phyloP scores from a whole-genome alignment of 1,139 yeast genomes.

The Suhomyces terraborum region DNA sequence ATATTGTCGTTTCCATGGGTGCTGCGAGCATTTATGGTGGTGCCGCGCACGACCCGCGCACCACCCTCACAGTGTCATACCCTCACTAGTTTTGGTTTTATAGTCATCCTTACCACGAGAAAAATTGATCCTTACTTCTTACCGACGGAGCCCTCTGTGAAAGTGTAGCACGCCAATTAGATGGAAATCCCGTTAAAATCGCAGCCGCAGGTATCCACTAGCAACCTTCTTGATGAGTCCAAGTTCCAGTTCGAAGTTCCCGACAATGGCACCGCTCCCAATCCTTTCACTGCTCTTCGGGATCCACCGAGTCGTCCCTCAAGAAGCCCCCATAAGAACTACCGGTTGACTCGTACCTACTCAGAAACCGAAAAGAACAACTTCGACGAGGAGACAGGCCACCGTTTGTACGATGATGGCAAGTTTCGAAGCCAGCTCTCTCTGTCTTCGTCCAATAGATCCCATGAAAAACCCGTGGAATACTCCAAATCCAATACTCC shows the following conservation, averaged over 20 bases:
- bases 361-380: slow-evolving; percentile 59
- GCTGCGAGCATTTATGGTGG: too few relatives aligned
- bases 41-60: neutral
- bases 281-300: slow-evolving; percentile 6
- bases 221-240: slow-evolving; percentile 34
- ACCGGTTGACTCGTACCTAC: slow-evolving; percentile 45
- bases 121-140: slow-evolving; percentile 8
- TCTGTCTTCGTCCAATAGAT: slow-evolving; percentile 15
- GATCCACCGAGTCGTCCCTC: slow-evolving; percentile 5
- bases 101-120: slow-evolving; percentile 10
- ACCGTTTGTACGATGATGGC: slow-evolving; percentile 52
- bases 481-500: slow-evolving; percentile 9
- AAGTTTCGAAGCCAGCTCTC: slow-evolving; percentile 37
- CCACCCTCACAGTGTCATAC: slow-evolving; percentile 2
- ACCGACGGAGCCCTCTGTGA: neutral
- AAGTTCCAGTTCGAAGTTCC: slow-evolving; percentile 20
- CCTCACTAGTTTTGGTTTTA: slow-evolving; percentile 1
- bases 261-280: neutral
- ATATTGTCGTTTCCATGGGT: too few relatives aligned
- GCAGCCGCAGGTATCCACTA: slow-evolving; percentile 45
- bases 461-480: neutral
- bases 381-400: slow-evolving; percentile 54
- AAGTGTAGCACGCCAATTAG: slow-evolving; percentile 4
- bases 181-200: slow-evolving; percentile 51
- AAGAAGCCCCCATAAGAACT: slow-evolving; percentile 9